These are phyloP conservation scores for Paraphoma sp. DNA, from an alignment of 2,329 filamentous ascomycete genomes.

Conservation along the genomic window DNA sequence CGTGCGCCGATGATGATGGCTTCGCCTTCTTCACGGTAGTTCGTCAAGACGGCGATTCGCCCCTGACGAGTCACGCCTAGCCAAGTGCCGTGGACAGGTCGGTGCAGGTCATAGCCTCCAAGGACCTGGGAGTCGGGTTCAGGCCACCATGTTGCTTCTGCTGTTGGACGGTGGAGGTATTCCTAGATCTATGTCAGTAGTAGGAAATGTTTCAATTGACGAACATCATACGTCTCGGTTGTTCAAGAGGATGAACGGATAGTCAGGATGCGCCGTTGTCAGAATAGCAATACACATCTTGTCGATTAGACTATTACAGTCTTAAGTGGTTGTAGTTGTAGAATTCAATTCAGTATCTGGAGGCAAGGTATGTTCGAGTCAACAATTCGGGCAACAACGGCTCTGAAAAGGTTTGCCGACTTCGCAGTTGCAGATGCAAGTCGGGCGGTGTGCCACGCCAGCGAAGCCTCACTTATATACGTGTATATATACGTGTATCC, in stretches of 20 bases:
- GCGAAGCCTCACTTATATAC: slow-evolving; percentile 33
- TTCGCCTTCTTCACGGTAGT: slow-evolving; percentile 63
- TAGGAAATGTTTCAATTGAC: neutral
- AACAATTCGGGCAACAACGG: slow-evolving; percentile 18
- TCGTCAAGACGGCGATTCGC: slow-evolving; percentile 68
- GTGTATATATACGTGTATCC: slow-evolving; percentile 43
- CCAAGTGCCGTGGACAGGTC: slow-evolving; percentile 68
- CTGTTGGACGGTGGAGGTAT: slow-evolving; percentile 67
- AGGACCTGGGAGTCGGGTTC: slow-evolving; percentile 62
- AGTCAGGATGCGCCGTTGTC: slow-evolving; percentile 56
- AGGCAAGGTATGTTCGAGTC: neutral
- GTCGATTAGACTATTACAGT: neutral
- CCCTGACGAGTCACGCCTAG: slow-evolving; percentile 67
- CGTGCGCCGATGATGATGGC: slow-evolving; percentile 54
- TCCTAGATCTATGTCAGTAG: slow-evolving; percentile 52
- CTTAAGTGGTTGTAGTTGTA: neutral
- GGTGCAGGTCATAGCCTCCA: slow-evolving; percentile 67
- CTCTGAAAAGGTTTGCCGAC: slow-evolving; percentile 7
- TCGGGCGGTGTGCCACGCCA: slow-evolving; percentile 33
- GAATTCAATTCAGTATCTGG: neutral
- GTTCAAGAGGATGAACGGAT: slow-evolving; percentile 58
- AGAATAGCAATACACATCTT: slow-evolving; percentile 59
- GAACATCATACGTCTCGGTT: slow-evolving; percentile 54
- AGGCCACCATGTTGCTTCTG: slow-evolving; percentile 66
- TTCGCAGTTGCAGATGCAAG: slow-evolving; percentile 3